These are phyloP conservation scores for Thraustotheca clavata DNA, from an alignment of 352 stramenopile species.

Conservation along the genomic window DNA sequence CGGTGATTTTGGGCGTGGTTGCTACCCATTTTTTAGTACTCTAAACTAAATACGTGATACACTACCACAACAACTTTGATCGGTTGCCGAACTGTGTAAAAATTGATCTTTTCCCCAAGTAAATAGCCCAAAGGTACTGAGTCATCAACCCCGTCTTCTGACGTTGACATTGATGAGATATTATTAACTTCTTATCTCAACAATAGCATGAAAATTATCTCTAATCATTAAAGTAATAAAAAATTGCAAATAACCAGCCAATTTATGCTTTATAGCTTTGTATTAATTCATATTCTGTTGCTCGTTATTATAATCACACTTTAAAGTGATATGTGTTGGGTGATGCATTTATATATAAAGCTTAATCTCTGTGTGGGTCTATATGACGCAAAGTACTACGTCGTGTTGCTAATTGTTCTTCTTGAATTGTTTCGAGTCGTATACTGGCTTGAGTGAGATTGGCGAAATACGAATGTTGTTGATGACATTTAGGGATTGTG, in stretches of 20 bases:
- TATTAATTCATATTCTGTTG: too few relatives aligned
- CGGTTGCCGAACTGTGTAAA: neutral
- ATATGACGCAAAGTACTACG: slow-evolving; percentile 9
- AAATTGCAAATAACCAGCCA: too few relatives aligned
- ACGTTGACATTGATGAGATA: neutral
- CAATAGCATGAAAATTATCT: too few relatives aligned
- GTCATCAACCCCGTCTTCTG: slow-evolving; percentile 6
- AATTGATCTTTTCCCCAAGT: slow-evolving; percentile 3
- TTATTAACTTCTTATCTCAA: too few relatives aligned
- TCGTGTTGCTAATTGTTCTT: neutral
- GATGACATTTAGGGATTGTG: slow-evolving; percentile 12
- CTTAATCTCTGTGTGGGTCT: too few relatives aligned
- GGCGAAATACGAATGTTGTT: slow-evolving; percentile 17
- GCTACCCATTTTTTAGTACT: neutral
- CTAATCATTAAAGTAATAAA: too few relatives aligned
- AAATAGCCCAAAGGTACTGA: slow-evolving; percentile 16
- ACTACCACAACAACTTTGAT: neutral
- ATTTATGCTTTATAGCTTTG: too few relatives aligned
- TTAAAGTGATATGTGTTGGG: too few relatives aligned
- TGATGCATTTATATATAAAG: too few relatives aligned
- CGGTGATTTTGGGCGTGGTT: slow-evolving; percentile 1
- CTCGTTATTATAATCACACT: too few relatives aligned
- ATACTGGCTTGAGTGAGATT: slow-evolving; percentile 1
- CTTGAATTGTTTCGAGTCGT: slow-evolving; percentile 2
- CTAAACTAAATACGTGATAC: neutral